Conservation (phyloP, 164 flowering plant genomes). For the Tetrastigma voinierianum region DNA sequence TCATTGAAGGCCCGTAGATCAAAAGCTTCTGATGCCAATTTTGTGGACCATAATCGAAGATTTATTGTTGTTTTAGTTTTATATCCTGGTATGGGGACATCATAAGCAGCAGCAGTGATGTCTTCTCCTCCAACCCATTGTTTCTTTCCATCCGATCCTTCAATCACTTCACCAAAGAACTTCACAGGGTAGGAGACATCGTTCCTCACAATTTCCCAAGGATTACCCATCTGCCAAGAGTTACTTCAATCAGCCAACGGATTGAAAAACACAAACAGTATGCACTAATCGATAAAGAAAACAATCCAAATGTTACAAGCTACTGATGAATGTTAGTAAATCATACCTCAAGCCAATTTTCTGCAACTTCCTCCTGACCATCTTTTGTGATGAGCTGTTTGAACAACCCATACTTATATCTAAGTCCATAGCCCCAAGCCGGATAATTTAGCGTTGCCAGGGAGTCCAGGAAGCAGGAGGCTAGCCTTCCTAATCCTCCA, state of each 20-base stretch:
- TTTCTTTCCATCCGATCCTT: slow-evolving; percentile 68
- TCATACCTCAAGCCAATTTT: slow-evolving; percentile 91
- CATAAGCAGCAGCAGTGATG: slow-evolving; percentile 83
- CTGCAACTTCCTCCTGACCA: slow-evolving; percentile 96
- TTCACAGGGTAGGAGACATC: slow-evolving; percentile 85
- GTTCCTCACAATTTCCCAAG: slow-evolving; percentile 91
- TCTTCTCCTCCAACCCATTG: slow-evolving; percentile 94
- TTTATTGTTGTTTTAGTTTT: slow-evolving; percentile 88
- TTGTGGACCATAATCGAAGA: slow-evolving; percentile 91
- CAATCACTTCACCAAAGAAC: slow-evolving; percentile 73
- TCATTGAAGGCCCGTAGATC: slow-evolving; percentile 76
- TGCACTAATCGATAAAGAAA: background rate
- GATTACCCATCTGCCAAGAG: slow-evolving; percentile 74
- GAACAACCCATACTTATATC: slow-evolving; percentile 88
- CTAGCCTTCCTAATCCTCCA: slow-evolving; percentile 92
- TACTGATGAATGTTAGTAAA: slow-evolving; percentile 4
- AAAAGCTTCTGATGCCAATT: slow-evolving; percentile 66
- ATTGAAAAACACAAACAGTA: too few species aligned
- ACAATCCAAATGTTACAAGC: too few species aligned
- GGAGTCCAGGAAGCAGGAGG: slow-evolving; percentile 90
- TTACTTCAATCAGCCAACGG: slow-evolving; percentile 6
- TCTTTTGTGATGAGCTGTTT: slow-evolving; percentile 84
- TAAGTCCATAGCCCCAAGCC: slow-evolving; percentile 98
- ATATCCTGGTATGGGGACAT: slow-evolving; percentile 97
- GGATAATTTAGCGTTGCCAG: slow-evolving; percentile 92